Conservation (phyloP, 345 rosid genomes). For the Pseudoturritis turrita region DNA sequence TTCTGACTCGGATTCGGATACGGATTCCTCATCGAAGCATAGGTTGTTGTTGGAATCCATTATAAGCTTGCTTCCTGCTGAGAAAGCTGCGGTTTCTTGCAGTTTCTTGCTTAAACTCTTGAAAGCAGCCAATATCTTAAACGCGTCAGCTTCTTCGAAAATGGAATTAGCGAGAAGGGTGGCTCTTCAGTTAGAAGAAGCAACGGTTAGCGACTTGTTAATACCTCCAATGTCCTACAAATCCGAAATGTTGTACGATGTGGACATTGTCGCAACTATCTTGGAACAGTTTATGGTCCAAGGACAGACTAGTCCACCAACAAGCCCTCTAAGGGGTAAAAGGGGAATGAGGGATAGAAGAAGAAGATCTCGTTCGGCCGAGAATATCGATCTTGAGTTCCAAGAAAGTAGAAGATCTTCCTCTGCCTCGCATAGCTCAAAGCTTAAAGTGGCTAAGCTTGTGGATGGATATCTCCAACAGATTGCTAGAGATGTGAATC, state of each 20-base stretch:
- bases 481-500: conserved; percentile 66
- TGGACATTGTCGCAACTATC: conserved; percentile 65
- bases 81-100: conserved; percentile 75
- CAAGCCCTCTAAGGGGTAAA: conserved; percentile 78
- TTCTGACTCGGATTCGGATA: conserved; percentile 68
- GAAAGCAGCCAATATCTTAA: conserved; percentile 76
- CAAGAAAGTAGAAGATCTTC: conserved; percentile 94
- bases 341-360: conserved; percentile 51
- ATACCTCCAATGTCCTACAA: conserved; percentile 57
- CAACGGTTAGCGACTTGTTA: conserved; percentile 66
- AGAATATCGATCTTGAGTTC: conserved; percentile 73
- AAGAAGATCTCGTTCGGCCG: conserved; percentile 91
- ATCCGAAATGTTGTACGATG: conserved; percentile 56
- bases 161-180: conserved; percentile 79
- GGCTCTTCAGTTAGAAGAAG: conserved; percentile 87
- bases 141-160: conserved; percentile 63
- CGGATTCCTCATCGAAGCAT: conserved; percentile 48
- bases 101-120: conserved; percentile 81
- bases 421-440: conserved; percentile 92
- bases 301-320: conserved; percentile 87
- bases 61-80: conserved; percentile 78
- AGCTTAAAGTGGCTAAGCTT: conserved; percentile 91
- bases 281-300: conserved; percentile 86
- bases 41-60: conserved; percentile 80
- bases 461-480: conserved; percentile 83